Conservation (phyloP, 164 flowering plant genomes). For the Piper longum region DNA sequence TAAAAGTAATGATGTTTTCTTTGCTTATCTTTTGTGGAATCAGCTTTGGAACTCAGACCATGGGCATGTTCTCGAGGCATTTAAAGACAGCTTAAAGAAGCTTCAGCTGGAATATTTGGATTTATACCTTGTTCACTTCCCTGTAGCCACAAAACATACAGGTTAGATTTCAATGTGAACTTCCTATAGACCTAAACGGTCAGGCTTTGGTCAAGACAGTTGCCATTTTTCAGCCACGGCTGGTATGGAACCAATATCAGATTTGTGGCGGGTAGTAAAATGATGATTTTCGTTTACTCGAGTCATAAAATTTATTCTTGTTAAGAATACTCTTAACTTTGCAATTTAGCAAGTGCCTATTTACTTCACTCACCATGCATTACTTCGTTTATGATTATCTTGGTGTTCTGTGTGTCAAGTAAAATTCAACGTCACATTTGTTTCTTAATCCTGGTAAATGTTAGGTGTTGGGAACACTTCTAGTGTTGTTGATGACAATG, state of each 20-base stretch:
- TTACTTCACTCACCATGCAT: too few relatives aligned
- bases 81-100: conserved; percentile 81
- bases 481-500: conserved; percentile 72
- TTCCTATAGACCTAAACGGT: too few relatives aligned
- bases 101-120: conserved; percentile 80
- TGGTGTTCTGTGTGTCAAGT: not conserved
- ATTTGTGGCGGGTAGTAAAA: not conserved
- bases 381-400: not conserved
- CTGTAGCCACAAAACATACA: conserved; percentile 74
- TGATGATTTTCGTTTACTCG: not conserved
- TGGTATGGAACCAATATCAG: not conserved
- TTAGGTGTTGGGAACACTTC: conserved; percentile 67
- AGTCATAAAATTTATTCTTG: not conserved
- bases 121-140: conserved; percentile 84
- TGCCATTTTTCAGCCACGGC: not conserved
- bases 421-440: not conserved
- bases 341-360: not conserved
- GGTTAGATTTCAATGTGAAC: conserved; percentile 22
- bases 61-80: conserved; percentile 86
- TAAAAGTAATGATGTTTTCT: not conserved
- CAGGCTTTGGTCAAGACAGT: not conserved
- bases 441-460: not conserved
- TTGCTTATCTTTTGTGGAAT: conserved; percentile 3
- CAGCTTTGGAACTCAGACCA: conserved; percentile 98
- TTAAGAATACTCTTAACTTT: not conserved